Percentiles rank a stretch among this genome's conserved stretches.
Conservation (phyloP, 768 basidiomycete genomes). For the Paxillus ammoniavirescens region DNA sequence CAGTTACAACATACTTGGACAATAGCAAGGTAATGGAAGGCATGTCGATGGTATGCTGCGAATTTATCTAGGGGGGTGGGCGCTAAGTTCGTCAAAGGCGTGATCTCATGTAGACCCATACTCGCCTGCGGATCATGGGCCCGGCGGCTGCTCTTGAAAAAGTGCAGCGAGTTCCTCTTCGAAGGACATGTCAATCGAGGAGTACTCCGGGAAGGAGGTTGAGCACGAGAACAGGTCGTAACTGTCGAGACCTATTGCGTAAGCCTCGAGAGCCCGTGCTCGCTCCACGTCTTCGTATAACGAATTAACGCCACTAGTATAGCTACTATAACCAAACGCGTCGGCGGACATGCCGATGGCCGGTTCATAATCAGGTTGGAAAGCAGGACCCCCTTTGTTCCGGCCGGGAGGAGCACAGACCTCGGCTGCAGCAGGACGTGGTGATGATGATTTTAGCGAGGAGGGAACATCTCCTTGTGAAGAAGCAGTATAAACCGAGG, state of each 20-base stretch:
- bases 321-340: not conserved
- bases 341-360: conserved; percentile 1
- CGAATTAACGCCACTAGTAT: conserved; percentile 1
- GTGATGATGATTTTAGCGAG: not conserved
- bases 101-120: not conserved
- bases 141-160: not conserved
- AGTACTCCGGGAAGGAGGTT: conserved; percentile 2
- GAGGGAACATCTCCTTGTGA: not conserved
- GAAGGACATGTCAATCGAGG: not conserved
- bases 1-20: not conserved
- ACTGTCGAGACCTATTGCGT: conserved; percentile 28
- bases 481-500: not conserved
- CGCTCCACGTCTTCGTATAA: conserved; percentile 21
- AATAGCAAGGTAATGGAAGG: not conserved
- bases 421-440: not conserved
- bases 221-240: conserved; percentile 18
- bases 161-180: conserved; percentile 1
- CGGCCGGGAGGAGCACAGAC: not conserved
- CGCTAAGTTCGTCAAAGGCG: not conserved
- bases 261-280: conserved; percentile 28
- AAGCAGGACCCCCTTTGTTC: not conserved
- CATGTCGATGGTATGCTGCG: not conserved
- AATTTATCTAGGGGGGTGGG: not conserved
- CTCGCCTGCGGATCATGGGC: not conserved
- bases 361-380: not conserved